Conservation (phyloP, 2,329 filamentous ascomycete genomes). For the Calonectria pauciramosa region DNA sequence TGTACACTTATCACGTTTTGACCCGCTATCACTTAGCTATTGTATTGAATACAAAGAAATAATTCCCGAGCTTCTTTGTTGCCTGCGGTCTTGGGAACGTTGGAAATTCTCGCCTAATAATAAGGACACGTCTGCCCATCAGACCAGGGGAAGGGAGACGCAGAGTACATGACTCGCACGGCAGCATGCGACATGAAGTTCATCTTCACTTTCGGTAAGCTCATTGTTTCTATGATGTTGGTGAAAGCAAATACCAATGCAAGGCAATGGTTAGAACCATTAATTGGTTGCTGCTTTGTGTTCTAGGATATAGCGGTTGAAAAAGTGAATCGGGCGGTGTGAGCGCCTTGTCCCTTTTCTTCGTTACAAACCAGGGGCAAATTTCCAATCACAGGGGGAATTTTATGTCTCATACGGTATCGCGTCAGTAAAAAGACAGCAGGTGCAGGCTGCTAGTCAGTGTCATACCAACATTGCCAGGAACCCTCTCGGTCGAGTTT, state of each 20-base stretch:
- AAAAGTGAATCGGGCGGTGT: neutral
- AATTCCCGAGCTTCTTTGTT: neutral
- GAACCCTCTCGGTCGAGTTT: conserved; percentile 22
- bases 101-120: too few species aligned
- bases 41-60: neutral
- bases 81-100: neutral
- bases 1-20: neutral
- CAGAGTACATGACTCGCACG: too few species aligned
- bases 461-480: neutral
- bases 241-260: neutral
- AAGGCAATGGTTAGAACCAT: too few species aligned
- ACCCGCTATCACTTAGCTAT: neutral
- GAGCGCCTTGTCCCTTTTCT: neutral
- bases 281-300: too few species aligned
- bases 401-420: neutral
- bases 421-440: neutral
- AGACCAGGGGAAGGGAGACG: too few species aligned
- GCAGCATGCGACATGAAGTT: neutral
- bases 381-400: neutral
- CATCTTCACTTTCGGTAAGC: neutral
- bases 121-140: neutral
- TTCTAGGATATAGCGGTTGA: too few species aligned
- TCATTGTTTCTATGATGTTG: neutral
- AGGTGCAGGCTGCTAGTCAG: neutral
- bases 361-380: neutral